Evolutionary conservation across 2,329 filamentous ascomycete species (phyloP).

Genomic region (Arthrobotrys entomopaga): DNA sequence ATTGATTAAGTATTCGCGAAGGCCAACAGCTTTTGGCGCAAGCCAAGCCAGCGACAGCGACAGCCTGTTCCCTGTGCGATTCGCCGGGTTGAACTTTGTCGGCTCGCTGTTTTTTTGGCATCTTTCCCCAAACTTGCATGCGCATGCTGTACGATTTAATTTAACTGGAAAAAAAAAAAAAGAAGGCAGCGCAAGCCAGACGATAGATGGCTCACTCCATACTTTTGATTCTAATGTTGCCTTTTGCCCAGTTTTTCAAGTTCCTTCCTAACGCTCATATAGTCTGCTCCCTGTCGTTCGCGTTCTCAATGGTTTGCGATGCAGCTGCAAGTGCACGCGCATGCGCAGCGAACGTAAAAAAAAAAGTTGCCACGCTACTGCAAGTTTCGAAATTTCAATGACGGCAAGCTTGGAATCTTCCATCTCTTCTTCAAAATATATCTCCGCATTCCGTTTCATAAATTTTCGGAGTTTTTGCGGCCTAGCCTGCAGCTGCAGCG

Average conservation of each 20-base stretch:
- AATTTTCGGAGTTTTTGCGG: conserved; percentile 1
- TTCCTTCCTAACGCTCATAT: not conserved
- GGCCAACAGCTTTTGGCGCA: not conserved
- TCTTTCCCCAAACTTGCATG: not conserved
- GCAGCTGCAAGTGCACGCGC: not conserved
- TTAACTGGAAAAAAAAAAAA: not conserved
- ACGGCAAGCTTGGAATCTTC: not conserved
- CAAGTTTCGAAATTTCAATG: conserved; percentile 2
- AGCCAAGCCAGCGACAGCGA: too few species aligned
- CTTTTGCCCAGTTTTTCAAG: not conserved
- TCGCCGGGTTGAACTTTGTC: too few species aligned
- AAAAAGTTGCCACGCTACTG: not conserved
- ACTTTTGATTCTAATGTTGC: not conserved
- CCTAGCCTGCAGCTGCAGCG: not conserved
- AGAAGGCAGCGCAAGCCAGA: too few species aligned
- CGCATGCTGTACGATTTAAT: conserved; percentile 20
- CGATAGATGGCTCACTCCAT: conserved; percentile 1
- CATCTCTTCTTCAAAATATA: not conserved
- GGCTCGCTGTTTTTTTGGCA: too few species aligned
- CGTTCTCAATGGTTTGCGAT: not conserved
- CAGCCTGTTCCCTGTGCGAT: not conserved
- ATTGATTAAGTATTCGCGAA: not conserved
- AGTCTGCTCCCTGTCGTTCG: not conserved
- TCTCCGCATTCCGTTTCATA: conserved; percentile 24
- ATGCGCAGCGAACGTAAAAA: not conserved